These are phyloP conservation scores for Fusarium tjaetaba DNA, from an alignment of 2,329 filamentous ascomycete species.

Conservation along the genomic window DNA sequence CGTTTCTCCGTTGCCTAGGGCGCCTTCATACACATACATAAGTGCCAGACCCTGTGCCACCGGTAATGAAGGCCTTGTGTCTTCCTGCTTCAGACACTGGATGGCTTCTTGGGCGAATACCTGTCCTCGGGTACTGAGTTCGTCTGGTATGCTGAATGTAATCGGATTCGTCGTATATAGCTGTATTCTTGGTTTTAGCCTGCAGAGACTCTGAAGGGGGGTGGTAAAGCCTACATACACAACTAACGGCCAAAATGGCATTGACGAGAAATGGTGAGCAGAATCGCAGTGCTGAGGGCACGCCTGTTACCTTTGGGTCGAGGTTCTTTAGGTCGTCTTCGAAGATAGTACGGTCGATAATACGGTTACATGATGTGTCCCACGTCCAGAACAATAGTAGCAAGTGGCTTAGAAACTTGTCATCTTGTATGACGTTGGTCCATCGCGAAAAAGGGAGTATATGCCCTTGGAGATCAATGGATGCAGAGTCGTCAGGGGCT, in stretches of 20 bases:
- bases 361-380: slow-evolving; percentile 21
- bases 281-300: slow-evolving; percentile 11
- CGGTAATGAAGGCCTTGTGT: background rate
- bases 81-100: slow-evolving; percentile 8
- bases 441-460: slow-evolving; percentile 24
- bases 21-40: slow-evolving; percentile 22
- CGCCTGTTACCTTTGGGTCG: background rate
- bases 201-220: background rate
- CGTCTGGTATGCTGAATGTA: slow-evolving; percentile 1
- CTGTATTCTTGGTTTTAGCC: background rate
- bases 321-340: slow-evolving; percentile 23
- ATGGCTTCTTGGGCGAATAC: slow-evolving; percentile 21
- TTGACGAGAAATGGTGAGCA: slow-evolving; percentile 33
- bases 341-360: slow-evolving; percentile 22
- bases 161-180: slow-evolving; percentile 9
- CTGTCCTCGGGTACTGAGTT: slow-evolving; percentile 10
- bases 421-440: slow-evolving; percentile 13
- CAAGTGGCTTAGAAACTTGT: slow-evolving; percentile 21
- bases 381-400: slow-evolving; percentile 25
- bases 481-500: background rate
- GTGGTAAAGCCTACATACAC: slow-evolving; percentile 14
- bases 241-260: slow-evolving; percentile 31
- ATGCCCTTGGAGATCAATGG: slow-evolving; percentile 3
- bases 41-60: slow-evolving; percentile 19
- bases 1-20: slow-evolving; percentile 10